Evolutionary conservation across 331 rosid species (phyloP), one percentile per base, ranked within the genome.

Genomic region (Rosa hybrid): DNA sequence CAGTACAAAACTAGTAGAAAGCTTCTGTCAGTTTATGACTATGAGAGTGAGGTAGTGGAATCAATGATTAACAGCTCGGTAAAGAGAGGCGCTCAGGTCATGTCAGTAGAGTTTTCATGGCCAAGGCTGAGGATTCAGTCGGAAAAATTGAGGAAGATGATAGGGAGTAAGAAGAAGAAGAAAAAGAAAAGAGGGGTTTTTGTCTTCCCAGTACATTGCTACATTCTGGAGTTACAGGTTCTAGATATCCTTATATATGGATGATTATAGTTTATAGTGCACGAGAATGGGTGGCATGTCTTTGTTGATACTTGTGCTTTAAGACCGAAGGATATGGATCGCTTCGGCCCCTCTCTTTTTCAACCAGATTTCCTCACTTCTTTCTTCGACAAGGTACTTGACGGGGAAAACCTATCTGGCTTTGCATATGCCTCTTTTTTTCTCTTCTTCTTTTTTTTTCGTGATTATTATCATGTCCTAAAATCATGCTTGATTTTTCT

Each of bases 41-140:
- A 95, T 7, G 92, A 93, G 54, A 90, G 97, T 20, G 97, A 95
- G 65, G 97, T 98, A 1, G 96, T 88, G 72, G 98, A 87, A 79
- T 81, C 87, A 6, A 90, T 95, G 93, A 71, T 88, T n/a, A 81
- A 53, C 23, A 82, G 57, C 77, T 91, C 98, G 0, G 88, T 86
- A 81, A 92, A 86, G 83, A 83, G 93, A 85, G 98, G 98, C 49
- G 98, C 97, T 13, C 81, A 71, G 38, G 80, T 73, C 72, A 78
- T 88, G 88, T 84, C 98, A 3, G 96, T 97, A 0, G 96, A 95
- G 81, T 95, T 95, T 84, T 90, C 98, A 8, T 95, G 98, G 98
- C 98, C 98, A 17, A 84, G 97, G 82, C 74, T 95, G 67, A 91
- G 98, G 83, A 87, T 91, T 46, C 87, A 91, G 25, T 76, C 98